Percentiles rank a stretch among this genome's conserved stretches.
Evolutionary conservation across 345 rosid species (phyloP).

Genomic region (Iberis pinnata): DNA sequence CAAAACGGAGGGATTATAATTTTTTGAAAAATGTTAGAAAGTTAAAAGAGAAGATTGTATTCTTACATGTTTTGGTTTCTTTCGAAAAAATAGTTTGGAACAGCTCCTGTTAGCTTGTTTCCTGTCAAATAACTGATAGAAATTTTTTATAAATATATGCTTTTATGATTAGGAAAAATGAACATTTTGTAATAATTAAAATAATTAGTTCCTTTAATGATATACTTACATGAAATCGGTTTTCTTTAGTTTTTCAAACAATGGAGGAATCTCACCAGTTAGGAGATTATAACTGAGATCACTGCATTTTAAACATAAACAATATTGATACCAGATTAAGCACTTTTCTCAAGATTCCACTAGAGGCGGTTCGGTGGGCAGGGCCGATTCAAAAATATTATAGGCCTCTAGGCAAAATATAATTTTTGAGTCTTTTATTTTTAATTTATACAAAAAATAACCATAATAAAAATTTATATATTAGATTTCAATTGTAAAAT

Average conservation of each 20-base stretch:
- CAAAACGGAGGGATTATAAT: no score
- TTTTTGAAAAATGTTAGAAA: no score
- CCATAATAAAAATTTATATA: no score
- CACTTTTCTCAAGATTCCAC: no score
- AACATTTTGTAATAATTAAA: not conserved
- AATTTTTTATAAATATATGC: no score
- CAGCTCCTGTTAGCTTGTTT: constrained; percentile 57
- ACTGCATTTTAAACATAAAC: constrained; percentile 37
- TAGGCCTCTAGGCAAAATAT: no score
- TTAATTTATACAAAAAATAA: no score
- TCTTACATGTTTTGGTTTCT: constrained; percentile 67
- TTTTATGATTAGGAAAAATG: not conserved
- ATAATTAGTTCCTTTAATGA: not conserved
- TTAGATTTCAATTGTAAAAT: no score
- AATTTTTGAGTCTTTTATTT: no score
- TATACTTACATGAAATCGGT: constrained; percentile 65
- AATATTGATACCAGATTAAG: no score
- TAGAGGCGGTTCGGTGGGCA: no score
- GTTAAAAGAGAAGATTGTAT: constrained; percentile 4
- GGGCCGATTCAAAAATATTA: no score
- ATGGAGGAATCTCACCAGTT: constrained; percentile 58
- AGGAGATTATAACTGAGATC: constrained; percentile 77
- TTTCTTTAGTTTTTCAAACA: constrained; percentile 43
- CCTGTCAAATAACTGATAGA: constrained; percentile 58
- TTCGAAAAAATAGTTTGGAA: constrained; percentile 49